These are phyloP conservation scores for Vicia sativa DNA, from an alignment of 306 rosid genomes.

Conservation along the genomic window DNA sequence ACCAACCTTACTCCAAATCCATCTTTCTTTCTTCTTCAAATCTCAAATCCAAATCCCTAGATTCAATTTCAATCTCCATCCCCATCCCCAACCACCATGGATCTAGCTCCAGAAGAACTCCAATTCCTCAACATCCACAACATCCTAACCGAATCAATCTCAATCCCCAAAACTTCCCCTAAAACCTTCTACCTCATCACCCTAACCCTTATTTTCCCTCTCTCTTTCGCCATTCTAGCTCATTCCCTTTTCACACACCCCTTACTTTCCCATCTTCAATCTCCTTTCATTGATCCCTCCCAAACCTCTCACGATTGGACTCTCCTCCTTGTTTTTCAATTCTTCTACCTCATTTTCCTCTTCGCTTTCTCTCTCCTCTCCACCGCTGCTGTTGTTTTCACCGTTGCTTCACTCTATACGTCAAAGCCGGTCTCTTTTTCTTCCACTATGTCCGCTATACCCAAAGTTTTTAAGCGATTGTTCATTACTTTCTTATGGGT, in stretches of 20 bases:
- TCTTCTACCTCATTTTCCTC: conserved; percentile 85
- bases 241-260: conserved; percentile 96
- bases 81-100: conserved; percentile 42
- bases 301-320: conserved; percentile 75
- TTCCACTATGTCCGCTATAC: conserved; percentile 76
- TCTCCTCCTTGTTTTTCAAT: conserved; percentile 71
- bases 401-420: conserved; percentile 91
- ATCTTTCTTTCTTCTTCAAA: background rate
- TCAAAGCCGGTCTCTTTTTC: conserved; percentile 79
- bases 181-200: conserved; percentile 86
- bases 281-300: conserved; percentile 57
- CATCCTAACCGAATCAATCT: conserved; percentile 68
- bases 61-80: background rate
- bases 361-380: conserved; percentile 92
- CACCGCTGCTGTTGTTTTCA: conserved; percentile 95
- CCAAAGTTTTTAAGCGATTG: conserved; percentile 78
- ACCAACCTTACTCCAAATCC: background rate
- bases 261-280: conserved; percentile 61
- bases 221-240: conserved; percentile 86
- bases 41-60: background rate
- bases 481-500: conserved; percentile 89
- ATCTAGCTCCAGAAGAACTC: conserved; percentile 87
- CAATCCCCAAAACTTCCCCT: conserved; percentile 81
- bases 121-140: conserved; percentile 62
- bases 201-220: conserved; percentile 79